Base-by-base conservation (phyloP, 345 rosid genomes). In the Mangifera indica region DNA sequence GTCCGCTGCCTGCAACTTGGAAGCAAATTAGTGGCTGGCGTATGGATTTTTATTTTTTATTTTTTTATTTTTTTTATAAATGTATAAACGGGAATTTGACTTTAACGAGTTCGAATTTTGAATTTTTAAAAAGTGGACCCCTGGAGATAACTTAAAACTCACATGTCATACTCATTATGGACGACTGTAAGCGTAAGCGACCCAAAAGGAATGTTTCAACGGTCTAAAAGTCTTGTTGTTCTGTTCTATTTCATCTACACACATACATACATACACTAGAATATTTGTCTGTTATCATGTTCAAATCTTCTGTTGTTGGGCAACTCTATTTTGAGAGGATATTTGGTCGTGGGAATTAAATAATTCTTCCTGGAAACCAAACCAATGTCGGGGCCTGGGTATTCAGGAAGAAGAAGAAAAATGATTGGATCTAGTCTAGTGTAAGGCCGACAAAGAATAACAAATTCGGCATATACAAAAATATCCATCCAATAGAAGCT, bases 311-410 rank as follows among this genome's bases (percentile, higher is more conserved):
- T 44, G 10, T 57, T 10, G 14, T 12, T 34, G 64, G 58, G n/a
- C n/a, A n/a, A n/a, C n/a, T n/a, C n/a, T n/a, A n/a, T n/a, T n/a
- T n/a, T n/a, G n/a, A n/a, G n/a, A n/a, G n/a, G n/a, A n/a, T n/a
- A n/a, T n/a, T n/a, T n/a, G n/a, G n/a, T n/a, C n/a, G n/a, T n/a
- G n/a, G n/a, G 37, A 12, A 0, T 71, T n/a, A n/a, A n/a, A n/a
- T 81, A 90, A 64, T 80, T 89, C 52, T 80, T 73, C 77, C 67
- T 88, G 79, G 76, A 93, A 40, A 91, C 98, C 78, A 93, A 62
- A 3, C 85, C 84, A 37, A n/a, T n/a, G n/a, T n/a, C n/a, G n/a
- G n/a, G n/a, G n/a, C n/a, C n/a, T n/a, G 99, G 92, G 73, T 95
- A 95, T 60, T 87, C 89, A 17, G 99, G 98, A n/a, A n/a, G n/a